Conservation (phyloP, 495 filamentous ascomycete species). For the Cudoniella acicularis region DNA sequence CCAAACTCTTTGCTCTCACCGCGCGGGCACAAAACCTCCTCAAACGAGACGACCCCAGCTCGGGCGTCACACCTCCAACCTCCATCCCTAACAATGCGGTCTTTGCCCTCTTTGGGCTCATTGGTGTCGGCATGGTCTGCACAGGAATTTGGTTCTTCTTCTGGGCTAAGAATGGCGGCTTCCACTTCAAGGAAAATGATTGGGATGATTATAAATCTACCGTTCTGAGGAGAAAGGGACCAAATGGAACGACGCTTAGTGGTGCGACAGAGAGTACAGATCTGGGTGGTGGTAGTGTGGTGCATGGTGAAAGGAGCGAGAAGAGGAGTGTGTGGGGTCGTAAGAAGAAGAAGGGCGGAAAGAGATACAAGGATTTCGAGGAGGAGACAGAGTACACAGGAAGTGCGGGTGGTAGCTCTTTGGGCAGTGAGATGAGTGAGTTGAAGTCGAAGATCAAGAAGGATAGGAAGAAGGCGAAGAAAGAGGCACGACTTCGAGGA, state of each 20-base stretch:
- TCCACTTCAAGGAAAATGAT: slow-evolving; percentile 76
- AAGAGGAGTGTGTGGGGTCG: slow-evolving; percentile 33
- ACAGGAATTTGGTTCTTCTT: slow-evolving; percentile 95
- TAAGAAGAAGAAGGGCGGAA: slow-evolving; percentile 35
- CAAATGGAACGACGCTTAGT: slow-evolving; percentile 76
- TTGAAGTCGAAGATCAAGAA: slow-evolving; percentile 3
- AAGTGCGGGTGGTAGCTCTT: slow-evolving; percentile 1
- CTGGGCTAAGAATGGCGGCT: slow-evolving; percentile 94
- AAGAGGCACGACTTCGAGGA: slow-evolving; percentile 17
- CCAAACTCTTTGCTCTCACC: slow-evolving; percentile 5
- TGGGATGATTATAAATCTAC: slow-evolving; percentile 99
- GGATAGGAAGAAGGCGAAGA: slow-evolving; percentile 37
- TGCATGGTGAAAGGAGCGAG: slow-evolving; percentile 20
- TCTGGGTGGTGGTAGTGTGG: slow-evolving; percentile 58
- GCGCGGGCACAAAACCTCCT: slow-evolving; percentile 15
- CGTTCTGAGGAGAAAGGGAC: slow-evolving; percentile 86
- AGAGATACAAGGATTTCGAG: slow-evolving; percentile 37
- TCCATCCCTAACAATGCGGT: slow-evolving; percentile 80
- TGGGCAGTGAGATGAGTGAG: slow-evolving; percentile 14
- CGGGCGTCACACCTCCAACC: slow-evolving; percentile 57
- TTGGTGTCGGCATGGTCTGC: slow-evolving; percentile 75
- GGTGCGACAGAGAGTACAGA: slow-evolving; percentile 78
- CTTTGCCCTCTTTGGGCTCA: slow-evolving; percentile 78
- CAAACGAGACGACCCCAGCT: slow-evolving; percentile 17
- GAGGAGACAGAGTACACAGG: slow-evolving; percentile 34